A percentile compares a stretch with the other conserved stretches of the same genome.
These are phyloP conservation scores for Incumbomyces lentus DNA, from an alignment of 2,329 filamentous ascomycete genomes.

Conservation along the genomic window DNA sequence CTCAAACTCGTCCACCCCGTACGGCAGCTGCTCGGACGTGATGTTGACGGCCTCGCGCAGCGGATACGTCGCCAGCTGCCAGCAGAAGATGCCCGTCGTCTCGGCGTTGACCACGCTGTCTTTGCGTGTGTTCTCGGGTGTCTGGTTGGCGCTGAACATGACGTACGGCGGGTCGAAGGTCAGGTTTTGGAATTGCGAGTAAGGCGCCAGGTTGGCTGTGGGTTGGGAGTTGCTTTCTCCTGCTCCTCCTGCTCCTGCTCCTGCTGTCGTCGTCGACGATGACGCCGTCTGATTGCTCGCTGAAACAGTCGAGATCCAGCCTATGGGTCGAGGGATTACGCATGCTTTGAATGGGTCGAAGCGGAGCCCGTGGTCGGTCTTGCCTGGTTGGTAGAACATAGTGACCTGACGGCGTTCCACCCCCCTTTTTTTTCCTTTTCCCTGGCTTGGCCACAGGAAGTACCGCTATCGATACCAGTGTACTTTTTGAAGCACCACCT, in stretches of 20 bases:
- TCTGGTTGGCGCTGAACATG: constrained; percentile 53
- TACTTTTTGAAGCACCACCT: too few relatives aligned
- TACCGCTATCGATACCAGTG: too few relatives aligned
- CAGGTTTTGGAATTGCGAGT: constrained; percentile 53
- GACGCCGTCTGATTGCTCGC: constrained; percentile 13
- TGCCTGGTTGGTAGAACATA: constrained; percentile 47
- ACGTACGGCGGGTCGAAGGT: constrained; percentile 54
- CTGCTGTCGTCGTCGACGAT: constrained; percentile 20
- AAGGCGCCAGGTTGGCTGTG: constrained; percentile 48
- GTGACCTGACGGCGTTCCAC: neutral
- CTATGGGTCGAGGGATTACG: constrained; percentile 51
- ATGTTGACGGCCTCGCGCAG: constrained; percentile 47
- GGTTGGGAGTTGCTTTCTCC: neutral
- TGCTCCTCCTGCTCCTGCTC: neutral
- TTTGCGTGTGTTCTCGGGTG: constrained; percentile 36
- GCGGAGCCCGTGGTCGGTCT: constrained; percentile 42
- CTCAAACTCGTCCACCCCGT: constrained; percentile 46
- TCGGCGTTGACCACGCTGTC: constrained; percentile 50
- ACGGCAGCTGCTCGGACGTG: constrained; percentile 41
- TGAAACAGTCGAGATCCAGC: constrained; percentile 48
- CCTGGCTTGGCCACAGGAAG: too few relatives aligned
- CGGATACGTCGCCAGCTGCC: constrained; percentile 50
- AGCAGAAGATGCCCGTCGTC: constrained; percentile 46
- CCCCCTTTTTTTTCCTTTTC: too few relatives aligned
- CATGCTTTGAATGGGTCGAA: constrained; percentile 49